Percentiles rank a stretch among this genome's conserved stretches.
phyloP scores from a whole-genome alignment of 495 filamentous ascomycete genomes.

The Penicillium robsamsonii region DNA sequence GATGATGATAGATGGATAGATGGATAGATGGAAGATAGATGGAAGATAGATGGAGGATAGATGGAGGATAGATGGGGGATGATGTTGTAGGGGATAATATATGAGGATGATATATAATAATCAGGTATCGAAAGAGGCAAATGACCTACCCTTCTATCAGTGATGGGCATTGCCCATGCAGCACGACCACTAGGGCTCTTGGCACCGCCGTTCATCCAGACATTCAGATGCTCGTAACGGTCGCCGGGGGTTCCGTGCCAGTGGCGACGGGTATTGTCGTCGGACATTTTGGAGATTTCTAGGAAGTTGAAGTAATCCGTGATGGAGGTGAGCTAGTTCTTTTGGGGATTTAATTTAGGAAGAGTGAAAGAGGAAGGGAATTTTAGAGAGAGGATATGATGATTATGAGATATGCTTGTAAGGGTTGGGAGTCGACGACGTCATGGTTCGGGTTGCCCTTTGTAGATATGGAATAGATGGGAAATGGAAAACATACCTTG shows the following conservation, averaged over 20 bases:
- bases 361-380: not conserved
- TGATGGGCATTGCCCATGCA: slow-evolving; percentile 27
- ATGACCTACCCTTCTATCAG: slow-evolving; percentile 23
- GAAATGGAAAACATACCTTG: not conserved
- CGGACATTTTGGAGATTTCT: slow-evolving; percentile 28
- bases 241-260: slow-evolving; percentile 43
- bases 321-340: not conserved
- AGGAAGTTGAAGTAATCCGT: slow-evolving; percentile 8
- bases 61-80: too few relatives aligned
- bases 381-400: not conserved
- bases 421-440: slow-evolving; percentile 23
- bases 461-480: not conserved
- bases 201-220: slow-evolving; percentile 42
- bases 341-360: not conserved
- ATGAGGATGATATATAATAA: not conserved
- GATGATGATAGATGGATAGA: not conserved
- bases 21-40: too few relatives aligned
- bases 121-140: slow-evolving; percentile 1
- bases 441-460: slow-evolving; percentile 17
- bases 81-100: too few relatives aligned
- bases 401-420: not conserved
- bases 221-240: slow-evolving; percentile 44
- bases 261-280: slow-evolving; percentile 31
- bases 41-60: not conserved
- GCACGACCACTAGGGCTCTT: slow-evolving; percentile 27